These are phyloP conservation scores for Penicillium sumatraense DNA, from an alignment of 2,329 filamentous ascomycete species.

Conservation along the genomic window DNA sequence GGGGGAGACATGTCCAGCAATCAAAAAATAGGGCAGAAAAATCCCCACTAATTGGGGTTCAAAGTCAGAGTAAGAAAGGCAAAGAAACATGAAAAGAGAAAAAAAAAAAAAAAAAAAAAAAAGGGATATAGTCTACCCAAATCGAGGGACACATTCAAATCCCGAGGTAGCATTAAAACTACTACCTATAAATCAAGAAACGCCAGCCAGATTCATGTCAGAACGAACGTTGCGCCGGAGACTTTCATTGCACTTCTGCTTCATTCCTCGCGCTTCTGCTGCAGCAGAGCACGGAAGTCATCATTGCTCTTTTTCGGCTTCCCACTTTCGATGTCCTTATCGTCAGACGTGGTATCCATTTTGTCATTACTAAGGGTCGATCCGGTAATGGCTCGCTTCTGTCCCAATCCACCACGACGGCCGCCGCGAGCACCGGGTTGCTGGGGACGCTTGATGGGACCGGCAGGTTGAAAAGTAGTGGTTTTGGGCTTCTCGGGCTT, in stretches of 20 bases:
- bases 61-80: too few species aligned
- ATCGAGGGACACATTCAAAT: conserved; percentile 10
- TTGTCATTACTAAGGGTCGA: conserved; percentile 17
- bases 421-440: conserved; percentile 49
- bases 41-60: too few species aligned
- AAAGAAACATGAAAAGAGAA: conserved; percentile 10
- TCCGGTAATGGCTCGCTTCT: conserved; percentile 47
- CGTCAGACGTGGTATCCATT: conserved; percentile 32
- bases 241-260: conserved; percentile 23
- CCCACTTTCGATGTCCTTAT: conserved; percentile 34
- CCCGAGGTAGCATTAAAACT: conserved; percentile 13
- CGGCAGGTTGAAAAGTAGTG: conserved; percentile 33
- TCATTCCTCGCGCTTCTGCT: conserved; percentile 42
- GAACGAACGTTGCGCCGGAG: conserved; percentile 27
- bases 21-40: too few species aligned
- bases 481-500: conserved; percentile 45
- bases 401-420: conserved; percentile 54
- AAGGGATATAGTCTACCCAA: conserved; percentile 11
- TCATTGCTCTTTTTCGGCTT: conserved; percentile 58
- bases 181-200: conserved; percentile 22
- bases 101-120: conserved; percentile 10
- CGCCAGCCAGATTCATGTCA: conserved; percentile 33
- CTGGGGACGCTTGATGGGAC: conserved; percentile 50
- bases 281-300: conserved; percentile 61
- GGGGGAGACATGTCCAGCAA: conserved; percentile 9